Conservation (phyloP, 2,329 filamentous ascomycete species). For the Aspergillus amoenus region DNA sequence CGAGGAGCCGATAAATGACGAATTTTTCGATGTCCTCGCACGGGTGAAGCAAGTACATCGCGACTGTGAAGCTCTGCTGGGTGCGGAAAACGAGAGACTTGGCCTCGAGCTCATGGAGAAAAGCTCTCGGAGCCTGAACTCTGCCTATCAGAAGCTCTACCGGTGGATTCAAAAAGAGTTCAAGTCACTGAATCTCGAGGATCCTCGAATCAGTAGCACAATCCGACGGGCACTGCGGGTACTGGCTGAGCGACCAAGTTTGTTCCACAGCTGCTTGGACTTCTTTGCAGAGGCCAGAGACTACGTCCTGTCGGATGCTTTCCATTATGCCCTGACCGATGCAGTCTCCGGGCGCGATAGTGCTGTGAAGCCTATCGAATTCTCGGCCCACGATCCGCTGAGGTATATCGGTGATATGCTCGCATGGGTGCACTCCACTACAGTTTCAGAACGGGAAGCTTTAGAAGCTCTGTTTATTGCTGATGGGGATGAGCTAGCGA, state of each 20-base stretch:
- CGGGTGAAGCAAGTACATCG: constrained; percentile 84
- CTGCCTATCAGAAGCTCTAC: constrained; percentile 92
- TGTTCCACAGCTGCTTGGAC: constrained; percentile 92
- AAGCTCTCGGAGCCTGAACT: constrained; percentile 80
- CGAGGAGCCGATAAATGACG: constrained; percentile 78
- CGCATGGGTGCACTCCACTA: constrained; percentile 91
- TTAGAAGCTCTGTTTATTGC: constrained; percentile 88
- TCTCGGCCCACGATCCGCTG: constrained; percentile 86
- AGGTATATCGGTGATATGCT: constrained; percentile 97
- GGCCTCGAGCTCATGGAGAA: constrained; percentile 91
- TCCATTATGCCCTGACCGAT: constrained; percentile 84
- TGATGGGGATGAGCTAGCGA: constrained; percentile 84
- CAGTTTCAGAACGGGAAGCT: constrained; percentile 90
- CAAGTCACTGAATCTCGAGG: constrained; percentile 87
- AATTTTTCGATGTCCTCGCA: constrained; percentile 74
- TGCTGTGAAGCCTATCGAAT: constrained; percentile 83
- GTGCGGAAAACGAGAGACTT: constrained; percentile 83
- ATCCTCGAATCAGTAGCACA: constrained; percentile 82
- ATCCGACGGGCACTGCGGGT: constrained; percentile 83
- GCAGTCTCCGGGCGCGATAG: constrained; percentile 58
- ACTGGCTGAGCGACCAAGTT: constrained; percentile 79
- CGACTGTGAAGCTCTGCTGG: constrained; percentile 85
- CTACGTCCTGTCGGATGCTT: constrained; percentile 80
- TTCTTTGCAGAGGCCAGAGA: constrained; percentile 90
- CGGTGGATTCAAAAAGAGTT: constrained; percentile 94